These are phyloP conservation scores for Colletotrichum aenigma DNA, from an alignment of 2,329 filamentous ascomycete genomes.

Conservation along the genomic window DNA sequence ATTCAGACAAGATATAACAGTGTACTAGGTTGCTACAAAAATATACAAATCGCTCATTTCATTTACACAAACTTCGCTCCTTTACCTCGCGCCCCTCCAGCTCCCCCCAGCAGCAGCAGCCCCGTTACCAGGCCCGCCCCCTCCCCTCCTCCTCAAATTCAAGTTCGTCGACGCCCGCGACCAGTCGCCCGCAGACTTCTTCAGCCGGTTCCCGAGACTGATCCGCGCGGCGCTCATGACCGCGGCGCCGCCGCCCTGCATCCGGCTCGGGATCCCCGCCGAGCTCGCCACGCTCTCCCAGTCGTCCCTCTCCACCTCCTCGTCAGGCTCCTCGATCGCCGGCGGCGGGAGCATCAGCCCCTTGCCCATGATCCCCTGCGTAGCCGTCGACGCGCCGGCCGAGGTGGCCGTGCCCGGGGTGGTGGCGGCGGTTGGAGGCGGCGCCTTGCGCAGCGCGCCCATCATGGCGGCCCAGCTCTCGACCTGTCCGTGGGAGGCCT, in stretches of 20 bases:
- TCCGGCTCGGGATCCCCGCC: conserved; percentile 19
- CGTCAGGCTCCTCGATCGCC: conserved; percentile 30
- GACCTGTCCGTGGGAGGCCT: conserved; percentile 60
- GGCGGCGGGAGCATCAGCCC: conserved; percentile 28
- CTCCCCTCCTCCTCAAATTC: conserved; percentile 38
- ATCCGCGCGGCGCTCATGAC: conserved; percentile 43
- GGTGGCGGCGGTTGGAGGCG: not conserved
- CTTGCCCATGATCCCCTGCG: not conserved
- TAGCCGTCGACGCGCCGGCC: not conserved
- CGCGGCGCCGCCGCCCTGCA: conserved; percentile 28
- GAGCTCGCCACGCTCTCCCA: conserved; percentile 39
- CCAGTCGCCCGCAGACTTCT: conserved; percentile 52
- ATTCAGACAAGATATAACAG: not conserved
- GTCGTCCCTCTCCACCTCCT: conserved; percentile 35
- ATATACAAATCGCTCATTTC: not conserved
- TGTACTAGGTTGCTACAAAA: not conserved
- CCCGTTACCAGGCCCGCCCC: not conserved
- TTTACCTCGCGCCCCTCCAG: not conserved
- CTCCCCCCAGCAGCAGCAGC: not conserved
- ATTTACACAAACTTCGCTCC: not conserved
- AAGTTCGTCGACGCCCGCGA: conserved; percentile 48
- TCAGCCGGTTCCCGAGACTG: conserved; percentile 55
- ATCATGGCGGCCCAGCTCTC: conserved; percentile 66
- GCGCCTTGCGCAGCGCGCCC: conserved; percentile 41
- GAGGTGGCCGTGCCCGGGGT: not conserved